Evolutionary conservation across 2,329 filamentous ascomycete species (phyloP), one percentile per base, ranked within the genome.

Genomic region (Trichoderma oligosporum): DNA sequence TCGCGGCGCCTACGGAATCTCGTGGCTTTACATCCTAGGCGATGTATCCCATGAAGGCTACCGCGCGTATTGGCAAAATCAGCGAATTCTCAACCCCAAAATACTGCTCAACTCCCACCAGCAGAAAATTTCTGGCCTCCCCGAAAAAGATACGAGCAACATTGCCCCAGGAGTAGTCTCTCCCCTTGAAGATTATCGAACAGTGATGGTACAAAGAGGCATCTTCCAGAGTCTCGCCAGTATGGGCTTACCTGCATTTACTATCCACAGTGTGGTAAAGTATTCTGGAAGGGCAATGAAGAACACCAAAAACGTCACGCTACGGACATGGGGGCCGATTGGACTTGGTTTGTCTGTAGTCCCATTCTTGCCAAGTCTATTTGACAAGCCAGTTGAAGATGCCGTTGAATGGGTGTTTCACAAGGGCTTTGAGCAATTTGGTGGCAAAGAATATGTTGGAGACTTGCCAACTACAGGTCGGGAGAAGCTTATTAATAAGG

Each of bases 21-120:
- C 90, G 2, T 97, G 94, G 94, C 79, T 88, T 9, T 99, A 99
- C 68, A 82, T 99, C 20, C 73, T 91, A 12, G 93, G 94, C 47
- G 94, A 99, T 68, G 93, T 97, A 46, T 81, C 82, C 31, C 87
- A 97, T 69, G 94, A 99, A 73, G 93, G 94, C 5, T 97, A 96
- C 78, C 96, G 97, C 70, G 87, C 93, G 7, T 97, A 97, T 71
- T 82, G 88, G 71, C 84, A 88, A 57, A 97, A 99, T 70, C 89
- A 94, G 72, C 82, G 82, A 36, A 79, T 84, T 1, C 73, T 91
- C 20, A 82, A 92, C 64, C 90, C 91, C 0, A 78, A 85, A 8
- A 70, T 86, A 11, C 78, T 83, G 60, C 73, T 84, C 22, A 78
- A 77, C 2, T 70, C 74, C 7, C 73, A 71, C 12, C 75, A 81